These are phyloP conservation scores for Coriaria nepalensis DNA, from an alignment of 306 rosid genomes.

Conservation along the genomic window DNA sequence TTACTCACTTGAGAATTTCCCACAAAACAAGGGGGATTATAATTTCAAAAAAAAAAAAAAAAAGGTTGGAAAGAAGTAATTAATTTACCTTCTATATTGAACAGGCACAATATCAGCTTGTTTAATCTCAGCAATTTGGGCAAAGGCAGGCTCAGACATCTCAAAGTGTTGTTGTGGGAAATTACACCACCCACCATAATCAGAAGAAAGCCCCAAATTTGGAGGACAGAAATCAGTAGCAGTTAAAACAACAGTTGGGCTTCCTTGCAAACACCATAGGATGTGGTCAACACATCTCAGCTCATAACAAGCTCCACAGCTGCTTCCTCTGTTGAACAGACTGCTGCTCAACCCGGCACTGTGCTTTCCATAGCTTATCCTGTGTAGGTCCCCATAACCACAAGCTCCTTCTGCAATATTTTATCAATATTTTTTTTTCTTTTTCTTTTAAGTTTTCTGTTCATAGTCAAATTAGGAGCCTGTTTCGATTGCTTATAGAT, in stretches of 20 bases:
- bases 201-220: constrained; percentile 66
- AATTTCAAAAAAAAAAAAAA: no score
- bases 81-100: constrained; percentile 77
- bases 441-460: no score
- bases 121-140: constrained; percentile 59
- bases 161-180: constrained; percentile 88
- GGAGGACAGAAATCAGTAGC: constrained; percentile 98
- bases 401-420: constrained; percentile 89
- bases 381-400: constrained; percentile 94
- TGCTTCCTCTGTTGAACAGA: constrained; percentile 72
- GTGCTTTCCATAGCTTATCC: constrained; percentile 51
- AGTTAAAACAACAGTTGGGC: constrained; percentile 72
- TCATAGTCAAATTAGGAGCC: no score
- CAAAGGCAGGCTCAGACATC: constrained; percentile 77
- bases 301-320: constrained; percentile 93
- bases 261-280: constrained; percentile 81
- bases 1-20: no score
- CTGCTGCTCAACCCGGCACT: constrained; percentile 86
- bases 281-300: constrained; percentile 90
- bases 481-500: no score
- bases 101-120: constrained; percentile 83
- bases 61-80: no score
- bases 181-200: constrained; percentile 98
- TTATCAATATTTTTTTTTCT: constrained; percentile 3
- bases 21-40: no score